Evolutionary conservation across 208 protist genomes (phyloP).

Genomic region (Crithidia fasciculata): DNA sequence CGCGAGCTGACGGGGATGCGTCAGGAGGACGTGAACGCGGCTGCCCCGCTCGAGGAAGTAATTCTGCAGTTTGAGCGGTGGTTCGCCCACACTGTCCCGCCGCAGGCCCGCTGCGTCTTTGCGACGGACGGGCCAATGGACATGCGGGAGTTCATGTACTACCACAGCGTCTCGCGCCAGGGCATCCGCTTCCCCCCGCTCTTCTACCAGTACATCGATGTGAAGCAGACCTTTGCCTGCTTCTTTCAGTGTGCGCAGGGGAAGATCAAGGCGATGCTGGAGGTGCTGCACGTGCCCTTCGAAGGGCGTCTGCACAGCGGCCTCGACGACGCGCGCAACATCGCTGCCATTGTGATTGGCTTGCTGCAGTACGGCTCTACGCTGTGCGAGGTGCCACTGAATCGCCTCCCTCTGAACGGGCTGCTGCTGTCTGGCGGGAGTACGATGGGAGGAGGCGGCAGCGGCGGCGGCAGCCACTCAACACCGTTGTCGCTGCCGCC

Average conservation of each 20-base stretch:
- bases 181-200: slow-evolving; percentile 81
- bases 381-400: slow-evolving; percentile 79
- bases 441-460: background rate
- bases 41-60: slow-evolving; percentile 72
- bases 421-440: slow-evolving; percentile 12
- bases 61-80: slow-evolving; percentile 84
- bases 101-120: slow-evolving; percentile 62
- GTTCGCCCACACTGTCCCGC: slow-evolving; percentile 70
- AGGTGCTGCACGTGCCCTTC: slow-evolving; percentile 78
- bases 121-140: slow-evolving; percentile 86
- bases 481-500: slow-evolving; percentile 37
- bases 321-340: slow-evolving; percentile 86
- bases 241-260: slow-evolving; percentile 80
- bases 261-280: slow-evolving; percentile 90
- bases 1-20: slow-evolving; percentile 91
- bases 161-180: slow-evolving; percentile 72
- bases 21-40: slow-evolving; percentile 90
- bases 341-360: slow-evolving; percentile 85
- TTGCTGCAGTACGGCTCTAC: slow-evolving; percentile 78
- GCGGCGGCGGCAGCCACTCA: slow-evolving; percentile 4
- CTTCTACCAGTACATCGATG: slow-evolving; percentile 90
- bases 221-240: slow-evolving; percentile 82
- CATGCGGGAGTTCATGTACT: slow-evolving; percentile 86
- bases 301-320: slow-evolving; percentile 87
- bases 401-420: slow-evolving; percentile 33